Evolutionary conservation across 805 yeast genomes (phyloP), one percentile per base, ranked within the genome.

Genomic region (Sugiyamaella boreocaroliniensis): DNA sequence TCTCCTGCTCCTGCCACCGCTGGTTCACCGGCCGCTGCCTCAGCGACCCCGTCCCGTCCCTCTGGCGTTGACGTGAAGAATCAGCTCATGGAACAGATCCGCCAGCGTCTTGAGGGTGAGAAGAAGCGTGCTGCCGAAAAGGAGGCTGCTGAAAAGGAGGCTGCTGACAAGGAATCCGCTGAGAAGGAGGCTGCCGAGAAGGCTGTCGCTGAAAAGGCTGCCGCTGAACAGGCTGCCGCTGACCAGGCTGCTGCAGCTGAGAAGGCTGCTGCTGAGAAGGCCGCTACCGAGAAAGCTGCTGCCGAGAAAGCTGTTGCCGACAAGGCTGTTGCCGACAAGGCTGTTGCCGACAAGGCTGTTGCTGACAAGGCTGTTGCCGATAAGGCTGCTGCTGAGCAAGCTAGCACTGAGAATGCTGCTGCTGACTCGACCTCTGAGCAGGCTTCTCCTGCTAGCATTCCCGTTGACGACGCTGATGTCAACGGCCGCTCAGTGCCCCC

Each of bases 281-380:
- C 40, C 15, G 48, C 46, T n/a, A n/a, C 18, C 16, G 55, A 40
- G 11, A 44, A 51, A 34, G 53, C 48, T 19, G 47, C 58, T 10
- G 53, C 50, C 45, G 64, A 43, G 44, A 59, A 58, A 45, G 47
- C 58, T 10, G 55, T 48, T 47, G 63, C 40, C 43, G 60, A 58
- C 43, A 56, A 52, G 44, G 63, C 48, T 40, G 58, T 41, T 14
- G 48, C 52, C 22, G 54, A 53, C 22, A 47, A 50, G 40, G 54
- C 53, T 22, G 57, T 50, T 11, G 58, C 51, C 29, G 57, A 47
- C 41, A 45, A 47, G 46, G 37, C 18, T 44, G 20, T 41, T 40
- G 40, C 40, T 19, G 34, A 20, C 29, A 50, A 29, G 44, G 52
- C 32, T 22, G 50, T 29, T n/a, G 49, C 37, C 11, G 37, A 32